phyloP scores from a whole-genome alignment of 305 asterid genomes.

The Withania somnifera region DNA sequence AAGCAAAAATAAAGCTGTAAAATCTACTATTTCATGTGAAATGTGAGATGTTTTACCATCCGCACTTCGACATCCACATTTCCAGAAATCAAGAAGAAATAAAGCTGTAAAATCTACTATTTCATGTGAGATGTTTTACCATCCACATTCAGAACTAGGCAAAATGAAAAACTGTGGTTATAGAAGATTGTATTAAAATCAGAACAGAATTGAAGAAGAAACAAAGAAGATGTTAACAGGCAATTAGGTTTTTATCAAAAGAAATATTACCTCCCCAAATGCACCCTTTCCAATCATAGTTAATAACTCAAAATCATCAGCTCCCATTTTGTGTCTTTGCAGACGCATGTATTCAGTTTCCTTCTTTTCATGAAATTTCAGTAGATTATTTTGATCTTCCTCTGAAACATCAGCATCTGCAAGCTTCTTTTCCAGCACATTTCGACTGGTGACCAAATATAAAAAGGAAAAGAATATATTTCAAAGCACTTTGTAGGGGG shows the following conservation, averaged over 20 bases:
- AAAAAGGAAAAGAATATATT: neutral
- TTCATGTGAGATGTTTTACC: neutral
- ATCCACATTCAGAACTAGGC: neutral
- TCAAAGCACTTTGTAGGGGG: neutral
- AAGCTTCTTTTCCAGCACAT: slow-evolving; percentile 71
- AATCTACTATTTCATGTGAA: neutral
- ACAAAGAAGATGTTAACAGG: neutral
- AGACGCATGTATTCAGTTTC: slow-evolving; percentile 99
- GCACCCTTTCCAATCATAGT: slow-evolving; percentile 99
- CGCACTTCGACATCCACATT: neutral
- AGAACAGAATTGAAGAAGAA: neutral
- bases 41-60: neutral
- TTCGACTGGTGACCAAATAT: slow-evolving; percentile 45
- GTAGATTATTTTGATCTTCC: slow-evolving; percentile 85
- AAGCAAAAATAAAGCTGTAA: neutral
- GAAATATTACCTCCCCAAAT: slow-evolving; percentile 76
- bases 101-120: neutral
- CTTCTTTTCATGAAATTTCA: slow-evolving; percentile 85
- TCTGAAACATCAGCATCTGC: slow-evolving; percentile 98
- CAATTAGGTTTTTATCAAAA: neutral
- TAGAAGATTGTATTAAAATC: neutral
- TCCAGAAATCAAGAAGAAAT: neutral
- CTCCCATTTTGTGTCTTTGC: slow-evolving; percentile 94
- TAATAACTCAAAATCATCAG: slow-evolving; percentile 84
- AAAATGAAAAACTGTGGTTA: neutral